Conservation (phyloP, 345 rosid species). For the Eucalyptus tenuipes region DNA sequence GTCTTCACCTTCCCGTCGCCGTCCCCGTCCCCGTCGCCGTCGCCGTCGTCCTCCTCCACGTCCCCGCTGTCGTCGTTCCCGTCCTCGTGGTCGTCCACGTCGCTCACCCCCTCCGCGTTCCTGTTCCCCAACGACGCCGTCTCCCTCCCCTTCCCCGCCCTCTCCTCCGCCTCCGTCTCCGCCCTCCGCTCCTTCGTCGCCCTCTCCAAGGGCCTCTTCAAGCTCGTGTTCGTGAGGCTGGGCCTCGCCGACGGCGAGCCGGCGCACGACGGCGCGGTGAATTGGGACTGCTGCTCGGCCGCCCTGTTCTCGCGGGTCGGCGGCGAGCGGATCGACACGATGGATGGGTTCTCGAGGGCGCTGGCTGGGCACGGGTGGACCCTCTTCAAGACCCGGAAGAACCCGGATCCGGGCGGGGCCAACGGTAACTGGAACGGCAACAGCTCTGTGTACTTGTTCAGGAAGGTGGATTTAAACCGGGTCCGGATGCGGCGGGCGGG, state of each 20-base stretch:
- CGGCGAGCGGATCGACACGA: conserved; percentile 30
- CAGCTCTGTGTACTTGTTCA: conserved; percentile 33
- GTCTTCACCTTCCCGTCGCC: conserved; percentile 47
- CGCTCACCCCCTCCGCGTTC: neutral
- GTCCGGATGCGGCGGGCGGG: conserved; percentile 7
- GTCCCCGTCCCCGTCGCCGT: conserved; percentile 3
- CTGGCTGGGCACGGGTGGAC: conserved; percentile 64
- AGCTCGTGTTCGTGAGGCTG: conserved; percentile 26
- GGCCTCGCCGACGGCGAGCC: neutral
- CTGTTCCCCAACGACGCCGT: conserved; percentile 45
- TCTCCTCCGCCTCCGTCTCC: conserved; percentile 34
- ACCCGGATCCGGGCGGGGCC: conserved; percentile 1
- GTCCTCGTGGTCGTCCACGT: conserved; percentile 1
- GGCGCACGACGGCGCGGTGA: conserved; percentile 1
- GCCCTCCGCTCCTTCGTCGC: conserved; percentile 58
- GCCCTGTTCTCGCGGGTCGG: conserved; percentile 43
- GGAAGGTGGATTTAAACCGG: conserved; percentile 52
- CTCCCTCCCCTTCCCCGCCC: conserved; percentile 53
- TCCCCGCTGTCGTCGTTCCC: neutral
- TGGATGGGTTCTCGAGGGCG: conserved; percentile 49
- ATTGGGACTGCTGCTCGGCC: conserved; percentile 67
- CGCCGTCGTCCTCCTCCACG: neutral
- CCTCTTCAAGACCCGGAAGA: conserved; percentile 41
- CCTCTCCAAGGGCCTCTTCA: conserved; percentile 57
- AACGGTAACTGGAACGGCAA: neutral